Conservation (phyloP, 1,284 basidiomycete genomes). For the Pseudozyma sp. region DNA sequence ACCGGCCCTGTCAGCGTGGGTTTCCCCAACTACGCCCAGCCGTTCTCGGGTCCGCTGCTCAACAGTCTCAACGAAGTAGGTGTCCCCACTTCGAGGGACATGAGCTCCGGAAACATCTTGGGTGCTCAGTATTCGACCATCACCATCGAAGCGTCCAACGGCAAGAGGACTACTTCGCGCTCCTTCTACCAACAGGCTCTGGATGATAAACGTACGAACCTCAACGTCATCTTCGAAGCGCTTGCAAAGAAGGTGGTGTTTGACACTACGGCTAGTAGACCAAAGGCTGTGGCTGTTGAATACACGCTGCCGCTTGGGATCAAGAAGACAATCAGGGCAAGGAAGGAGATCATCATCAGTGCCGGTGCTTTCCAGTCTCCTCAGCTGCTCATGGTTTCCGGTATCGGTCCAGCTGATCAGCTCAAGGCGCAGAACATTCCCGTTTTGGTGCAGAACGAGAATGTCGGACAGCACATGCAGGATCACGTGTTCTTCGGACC, state of each 20-base stretch:
- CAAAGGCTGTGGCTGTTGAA: conserved; percentile 44
- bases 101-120: conserved; percentile 61
- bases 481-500: conserved; percentile 60
- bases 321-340: conserved; percentile 37
- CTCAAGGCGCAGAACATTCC: conserved; percentile 41
- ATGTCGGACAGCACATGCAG: conserved; percentile 60
- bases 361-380: conserved; percentile 65
- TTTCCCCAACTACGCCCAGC: conserved; percentile 55
- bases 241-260: conserved; percentile 63
- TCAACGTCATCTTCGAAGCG: conserved; percentile 58
- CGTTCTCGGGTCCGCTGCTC: conserved; percentile 47
- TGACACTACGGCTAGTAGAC: conserved; percentile 69
- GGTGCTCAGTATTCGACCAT: conserved; percentile 62
- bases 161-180: conserved; percentile 49
- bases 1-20: conserved; percentile 41
- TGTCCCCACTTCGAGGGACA: conserved; percentile 43
- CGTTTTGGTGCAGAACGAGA: conserved; percentile 26
- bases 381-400: conserved; percentile 63
- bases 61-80: conserved; percentile 50
- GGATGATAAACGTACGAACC: conserved; percentile 48
- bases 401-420: conserved; percentile 51
- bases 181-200: conserved; percentile 45
- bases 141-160: conserved; percentile 38
- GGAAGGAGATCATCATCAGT: conserved; percentile 62
- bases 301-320: conserved; percentile 36